Conservation (phyloP, 2,329 filamentous ascomycete species). For the Boeremia lycopersici region DNA sequence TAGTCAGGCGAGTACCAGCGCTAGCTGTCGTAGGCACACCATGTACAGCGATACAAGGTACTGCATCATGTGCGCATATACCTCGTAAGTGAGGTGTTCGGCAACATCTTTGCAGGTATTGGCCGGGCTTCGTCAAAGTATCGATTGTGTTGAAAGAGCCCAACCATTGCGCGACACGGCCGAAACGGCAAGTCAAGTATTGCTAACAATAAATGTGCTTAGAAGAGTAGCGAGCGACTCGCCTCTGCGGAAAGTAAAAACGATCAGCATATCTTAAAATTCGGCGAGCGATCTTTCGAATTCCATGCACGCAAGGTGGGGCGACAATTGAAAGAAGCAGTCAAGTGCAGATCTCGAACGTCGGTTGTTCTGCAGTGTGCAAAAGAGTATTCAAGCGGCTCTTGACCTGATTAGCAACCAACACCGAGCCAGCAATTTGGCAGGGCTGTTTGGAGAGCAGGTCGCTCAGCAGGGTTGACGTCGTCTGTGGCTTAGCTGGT, state of each 20-base stretch:
- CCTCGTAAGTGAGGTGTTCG: neutral
- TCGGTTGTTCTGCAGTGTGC: neutral
- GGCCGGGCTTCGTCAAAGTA: too few species aligned
- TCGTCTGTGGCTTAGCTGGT: constrained; percentile 21
- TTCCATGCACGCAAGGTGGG: constrained; percentile 2
- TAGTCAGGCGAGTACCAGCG: neutral
- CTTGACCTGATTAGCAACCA: neutral
- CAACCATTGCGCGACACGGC: neutral
- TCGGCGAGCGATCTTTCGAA: constrained; percentile 14
- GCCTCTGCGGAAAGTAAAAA: constrained; percentile 9
- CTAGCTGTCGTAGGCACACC: neutral
- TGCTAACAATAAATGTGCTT: neutral
- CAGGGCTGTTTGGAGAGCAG: neutral
- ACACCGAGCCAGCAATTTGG: neutral
- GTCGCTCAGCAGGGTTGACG: constrained; percentile 23
- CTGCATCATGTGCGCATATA: neutral
- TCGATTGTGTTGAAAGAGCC: neutral
- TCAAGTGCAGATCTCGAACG: constrained; percentile 9
- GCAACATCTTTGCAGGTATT: neutral
- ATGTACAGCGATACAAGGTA: neutral
- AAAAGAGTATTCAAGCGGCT: neutral
- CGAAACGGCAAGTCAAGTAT: too few species aligned
- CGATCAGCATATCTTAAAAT: constrained; percentile 5
- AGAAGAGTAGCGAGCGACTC: neutral
- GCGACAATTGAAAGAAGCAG: constrained; percentile 10